A percentile compares a stretch with the other conserved stretches of the same genome.
Evolutionary conservation across 768 basidiomycete species (phyloP).

Genomic region (Chalciporus piperatus): DNA sequence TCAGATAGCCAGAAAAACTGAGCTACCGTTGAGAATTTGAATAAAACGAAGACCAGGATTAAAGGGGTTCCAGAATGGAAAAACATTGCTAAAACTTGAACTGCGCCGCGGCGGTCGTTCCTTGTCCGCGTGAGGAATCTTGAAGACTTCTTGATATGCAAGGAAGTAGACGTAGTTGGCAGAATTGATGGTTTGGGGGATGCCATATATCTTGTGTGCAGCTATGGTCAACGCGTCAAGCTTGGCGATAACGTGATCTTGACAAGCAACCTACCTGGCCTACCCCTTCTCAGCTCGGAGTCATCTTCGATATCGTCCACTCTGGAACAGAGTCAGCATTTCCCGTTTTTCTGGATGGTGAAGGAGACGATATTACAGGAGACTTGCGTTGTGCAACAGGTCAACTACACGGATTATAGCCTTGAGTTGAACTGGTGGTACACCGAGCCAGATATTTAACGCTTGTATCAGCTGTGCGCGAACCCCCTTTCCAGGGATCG

Average conservation of each 20-base stretch:
- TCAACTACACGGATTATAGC: conserved; percentile 78
- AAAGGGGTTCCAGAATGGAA: background rate
- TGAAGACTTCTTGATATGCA: conserved; percentile 80
- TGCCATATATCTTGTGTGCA: conserved; percentile 95
- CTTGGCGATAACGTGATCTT: background rate
- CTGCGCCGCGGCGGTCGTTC: conserved; percentile 17
- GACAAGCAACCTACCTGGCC: conserved; percentile 55
- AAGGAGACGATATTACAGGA: conserved; percentile 58
- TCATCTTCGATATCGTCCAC: conserved; percentile 97
- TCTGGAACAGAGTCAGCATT: conserved; percentile 38
- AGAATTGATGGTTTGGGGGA: conserved; percentile 95
- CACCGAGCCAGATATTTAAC: conserved; percentile 90
- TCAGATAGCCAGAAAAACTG: background rate
- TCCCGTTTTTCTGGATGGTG: background rate
- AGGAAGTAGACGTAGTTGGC: conserved; percentile 98
- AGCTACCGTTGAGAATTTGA: conserved; percentile 69
- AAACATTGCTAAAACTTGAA: conserved; percentile 35
- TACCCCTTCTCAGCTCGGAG: conserved; percentile 80
- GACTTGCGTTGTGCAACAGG: conserved; percentile 91
- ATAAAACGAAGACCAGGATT: conserved; percentile 50
- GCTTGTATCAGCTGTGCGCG: conserved; percentile 83
- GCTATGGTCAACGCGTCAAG: conserved; percentile 41
- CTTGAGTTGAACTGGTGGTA: conserved; percentile 66
- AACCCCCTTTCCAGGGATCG: conserved; percentile 90
- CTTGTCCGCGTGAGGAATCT: conserved; percentile 10